Evolutionary conservation across 2,329 filamentous ascomycete species (phyloP).

Genomic region (Sclerotinia sclerotiorum): DNA sequence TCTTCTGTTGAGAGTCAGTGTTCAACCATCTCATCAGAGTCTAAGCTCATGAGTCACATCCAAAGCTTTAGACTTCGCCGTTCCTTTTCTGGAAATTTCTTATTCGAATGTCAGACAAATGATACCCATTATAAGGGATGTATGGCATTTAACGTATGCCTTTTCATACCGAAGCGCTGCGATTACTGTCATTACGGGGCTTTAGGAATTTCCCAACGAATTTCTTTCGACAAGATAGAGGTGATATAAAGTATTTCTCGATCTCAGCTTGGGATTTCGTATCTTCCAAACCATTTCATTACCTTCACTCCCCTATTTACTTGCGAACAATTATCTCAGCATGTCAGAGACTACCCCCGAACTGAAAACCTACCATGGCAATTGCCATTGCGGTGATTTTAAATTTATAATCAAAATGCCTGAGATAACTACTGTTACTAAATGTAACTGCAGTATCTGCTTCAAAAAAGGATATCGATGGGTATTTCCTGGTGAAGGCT

Average conservation of each 20-base stretch:
- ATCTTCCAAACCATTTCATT: not conserved
- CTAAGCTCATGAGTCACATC: not conserved
- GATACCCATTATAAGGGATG: not conserved
- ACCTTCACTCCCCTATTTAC: not conserved
- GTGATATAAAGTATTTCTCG: not conserved
- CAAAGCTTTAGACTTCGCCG: not conserved
- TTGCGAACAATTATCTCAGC: not conserved
- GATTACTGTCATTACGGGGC: not conserved
- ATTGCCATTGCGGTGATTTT: conserved; percentile 57
- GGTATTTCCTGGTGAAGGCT: conserved; percentile 38
- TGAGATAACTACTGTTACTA: conserved; percentile 55
- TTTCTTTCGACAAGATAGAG: not conserved
- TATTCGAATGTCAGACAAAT: not conserved
- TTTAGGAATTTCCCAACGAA: not conserved
- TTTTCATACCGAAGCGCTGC: not conserved
- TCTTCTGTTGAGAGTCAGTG: not conserved
- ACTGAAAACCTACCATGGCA: conserved; percentile 48
- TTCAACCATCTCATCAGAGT: not conserved
- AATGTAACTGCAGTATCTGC: conserved; percentile 70
- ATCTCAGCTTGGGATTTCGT: too few relatives aligned
- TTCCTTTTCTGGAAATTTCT: not conserved
- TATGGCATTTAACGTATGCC: not conserved
- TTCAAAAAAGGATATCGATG: conserved; percentile 50
- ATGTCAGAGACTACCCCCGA: conserved; percentile 15
- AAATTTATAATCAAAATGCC: conserved; percentile 54